Conservation (phyloP, 108 stramenopile species). For the Schizochytrium sp. region DNA sequence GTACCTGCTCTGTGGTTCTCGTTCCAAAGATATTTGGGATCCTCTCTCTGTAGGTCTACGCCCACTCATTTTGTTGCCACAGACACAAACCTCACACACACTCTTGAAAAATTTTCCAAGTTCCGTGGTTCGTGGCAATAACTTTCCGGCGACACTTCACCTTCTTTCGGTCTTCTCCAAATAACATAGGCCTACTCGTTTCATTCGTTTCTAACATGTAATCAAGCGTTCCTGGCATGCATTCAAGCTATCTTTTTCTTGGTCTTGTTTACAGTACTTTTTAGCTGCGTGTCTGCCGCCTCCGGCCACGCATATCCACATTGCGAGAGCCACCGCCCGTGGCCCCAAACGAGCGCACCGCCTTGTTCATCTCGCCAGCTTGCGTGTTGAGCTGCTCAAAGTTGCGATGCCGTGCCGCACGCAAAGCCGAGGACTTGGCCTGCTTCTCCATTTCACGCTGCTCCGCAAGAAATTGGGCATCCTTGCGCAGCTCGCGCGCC, state of each 20-base stretch:
- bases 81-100: too few relatives aligned
- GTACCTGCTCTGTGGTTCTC: too few relatives aligned
- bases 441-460: slow-evolving; percentile 21
- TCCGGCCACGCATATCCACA: not conserved
- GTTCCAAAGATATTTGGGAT: too few relatives aligned
- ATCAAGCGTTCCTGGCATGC: not conserved
- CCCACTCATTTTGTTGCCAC: too few relatives aligned
- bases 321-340: not conserved
- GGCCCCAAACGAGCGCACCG: not conserved
- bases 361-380: not conserved
- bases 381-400: not conserved
- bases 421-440: not conserved
- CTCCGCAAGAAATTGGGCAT: slow-evolving; percentile 24
- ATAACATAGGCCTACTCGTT: too few relatives aligned
- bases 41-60: too few relatives aligned
- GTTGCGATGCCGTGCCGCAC: slow-evolving; percentile 14
- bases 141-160: too few relatives aligned
- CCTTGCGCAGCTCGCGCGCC: slow-evolving; percentile 29
- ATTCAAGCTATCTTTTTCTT: not conserved
- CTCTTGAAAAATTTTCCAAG: too few relatives aligned
- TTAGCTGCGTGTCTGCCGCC: not conserved
- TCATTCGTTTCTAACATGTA: too few relatives aligned
- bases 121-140: too few relatives aligned
- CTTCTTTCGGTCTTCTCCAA: too few relatives aligned
- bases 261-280: not conserved